phyloP scores from a whole-genome alignment of 139 green algal genomes.

The Auxenochlorella pyrenoidosa region DNA sequence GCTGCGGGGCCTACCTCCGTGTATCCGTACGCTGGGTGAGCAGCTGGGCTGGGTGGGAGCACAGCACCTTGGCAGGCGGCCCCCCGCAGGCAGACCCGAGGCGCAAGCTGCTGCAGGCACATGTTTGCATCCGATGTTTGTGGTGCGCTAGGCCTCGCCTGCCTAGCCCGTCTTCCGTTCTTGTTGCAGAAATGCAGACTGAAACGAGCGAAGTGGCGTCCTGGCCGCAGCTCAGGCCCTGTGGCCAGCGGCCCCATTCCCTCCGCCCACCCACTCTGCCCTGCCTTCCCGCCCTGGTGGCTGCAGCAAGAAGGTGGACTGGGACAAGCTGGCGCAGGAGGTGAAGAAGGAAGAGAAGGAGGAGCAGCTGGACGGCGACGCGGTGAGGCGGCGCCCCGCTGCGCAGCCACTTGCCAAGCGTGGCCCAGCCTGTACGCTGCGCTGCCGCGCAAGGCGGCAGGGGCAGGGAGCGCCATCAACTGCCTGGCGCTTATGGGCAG shows the following conservation, averaged over 20 bases:
- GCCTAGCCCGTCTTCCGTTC: not conserved
- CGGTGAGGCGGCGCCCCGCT: slow-evolving; percentile 48
- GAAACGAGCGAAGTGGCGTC: too few relatives aligned
- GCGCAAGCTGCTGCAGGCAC: not conserved
- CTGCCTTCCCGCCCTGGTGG: too few relatives aligned
- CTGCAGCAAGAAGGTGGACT: slow-evolving; percentile 62
- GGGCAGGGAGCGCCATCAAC: too few relatives aligned
- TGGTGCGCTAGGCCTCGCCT: not conserved
- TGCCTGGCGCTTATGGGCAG: too few relatives aligned
- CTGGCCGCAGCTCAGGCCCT: too few relatives aligned
- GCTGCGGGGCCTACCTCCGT: not conserved
- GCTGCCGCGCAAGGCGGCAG: too few relatives aligned
- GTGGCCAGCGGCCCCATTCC: too few relatives aligned
- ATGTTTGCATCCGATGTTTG: not conserved
- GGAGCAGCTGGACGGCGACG: slow-evolving; percentile 85
- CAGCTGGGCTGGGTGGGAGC: not conserved
- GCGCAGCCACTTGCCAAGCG: too few relatives aligned
- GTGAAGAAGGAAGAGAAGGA: slow-evolving; percentile 82
- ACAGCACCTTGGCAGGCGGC: not conserved
- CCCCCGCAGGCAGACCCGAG: not conserved
- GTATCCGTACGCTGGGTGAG: slow-evolving; percentile 33
- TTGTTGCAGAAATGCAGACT: too few relatives aligned
- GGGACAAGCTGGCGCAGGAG: slow-evolving; percentile 79
- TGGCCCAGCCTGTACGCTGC: too few relatives aligned
- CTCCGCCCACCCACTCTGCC: too few relatives aligned